Evolutionary conservation across 129 eudicot genomes (phyloP).

Genomic region (Flaveria ramosissima): DNA sequence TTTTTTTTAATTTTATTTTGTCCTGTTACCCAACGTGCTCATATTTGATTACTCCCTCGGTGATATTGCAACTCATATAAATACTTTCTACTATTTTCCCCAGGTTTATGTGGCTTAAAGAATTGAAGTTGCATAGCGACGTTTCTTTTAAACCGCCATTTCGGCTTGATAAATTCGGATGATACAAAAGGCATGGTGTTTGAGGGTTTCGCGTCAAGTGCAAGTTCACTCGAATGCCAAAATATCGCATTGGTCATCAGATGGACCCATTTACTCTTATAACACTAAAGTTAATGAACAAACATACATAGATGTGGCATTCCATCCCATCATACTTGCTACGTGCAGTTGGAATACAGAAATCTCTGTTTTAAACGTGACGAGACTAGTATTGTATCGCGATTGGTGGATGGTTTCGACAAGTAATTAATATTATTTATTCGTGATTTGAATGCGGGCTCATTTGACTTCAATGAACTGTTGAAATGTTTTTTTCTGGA

Average conservation of each 20-base stretch:
- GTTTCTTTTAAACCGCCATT: constrained; percentile 62
- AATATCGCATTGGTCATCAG: constrained; percentile 63
- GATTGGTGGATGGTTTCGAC: constrained; percentile 1
- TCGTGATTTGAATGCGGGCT: constrained; percentile 20
- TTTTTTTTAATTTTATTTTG: background rate
- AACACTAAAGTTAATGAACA: constrained; percentile 61
- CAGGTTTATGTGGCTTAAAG: too few relatives aligned
- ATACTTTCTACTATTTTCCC: too few relatives aligned
- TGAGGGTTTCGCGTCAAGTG: too few relatives aligned
- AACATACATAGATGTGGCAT: constrained; percentile 75
- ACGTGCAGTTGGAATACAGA: constrained; percentile 80
- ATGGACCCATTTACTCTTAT: background rate
- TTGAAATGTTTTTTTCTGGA: constrained; percentile 19
- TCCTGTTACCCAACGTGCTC: background rate
- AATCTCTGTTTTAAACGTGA: constrained; percentile 45
- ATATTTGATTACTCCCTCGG: background rate
- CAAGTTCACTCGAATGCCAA: constrained; percentile 42
- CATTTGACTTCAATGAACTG: constrained; percentile 4
- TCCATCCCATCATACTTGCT: constrained; percentile 72
- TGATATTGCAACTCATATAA: constrained; percentile 1
- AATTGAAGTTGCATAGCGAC: constrained; percentile 75
- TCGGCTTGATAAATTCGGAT: constrained; percentile 77
- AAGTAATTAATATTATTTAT: constrained; percentile 10
- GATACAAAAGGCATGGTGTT: too few relatives aligned
- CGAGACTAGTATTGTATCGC: background rate